Evolutionary conservation across 108 stramenopile species (phyloP), one percentile per base, ranked within the genome.

Genomic region (Nitzschia sp.): DNA sequence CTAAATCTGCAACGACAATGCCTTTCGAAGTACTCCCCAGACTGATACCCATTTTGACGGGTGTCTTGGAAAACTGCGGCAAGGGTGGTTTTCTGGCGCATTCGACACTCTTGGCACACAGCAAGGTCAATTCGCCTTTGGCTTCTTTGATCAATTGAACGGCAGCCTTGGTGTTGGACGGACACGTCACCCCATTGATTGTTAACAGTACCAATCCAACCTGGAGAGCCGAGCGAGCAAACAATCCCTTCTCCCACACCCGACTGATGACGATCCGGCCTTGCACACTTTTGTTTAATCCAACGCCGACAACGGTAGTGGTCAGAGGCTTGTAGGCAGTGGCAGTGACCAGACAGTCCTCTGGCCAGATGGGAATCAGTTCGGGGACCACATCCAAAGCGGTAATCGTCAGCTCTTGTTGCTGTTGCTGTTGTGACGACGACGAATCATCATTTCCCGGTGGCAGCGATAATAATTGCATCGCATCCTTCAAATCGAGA

Each of bases 151-250:
- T 30, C 17, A 58, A 58, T 58, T 3, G 56, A n/a, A 58, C 16
- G 2, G 56, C 56, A 2, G 30, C 31, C 16, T 15, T 15, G 0
- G 29, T 15, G 32, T 33, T 15, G 1, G 56, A 26, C 26, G 56
- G 56, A 4, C 56, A 58, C 17, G 15, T 30, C 23, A 58, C 21
- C 17, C 56, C 56, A 32, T 58, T 58, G 29, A 73, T 56, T 1
- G 64, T 36, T 8, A 56, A 8, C 16, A 73, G 21, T 29, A 53
- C 33, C 38, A 66, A 52, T 21, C 73, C 73, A 4, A 50, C 63
- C 19, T 35, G 57, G 23, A 73, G 35, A 2, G 25, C 23, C 15
- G 56, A 59, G 6, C 44, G 2, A 11, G 57, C 63, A 58, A 73
- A 66, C 44, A 58, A 38, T 8, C 73, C 73, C 23, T 57, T 35